Base-by-base conservation (phyloP, 2,329 filamentous ascomycete species). In the Phyllachora maydis region DNA sequence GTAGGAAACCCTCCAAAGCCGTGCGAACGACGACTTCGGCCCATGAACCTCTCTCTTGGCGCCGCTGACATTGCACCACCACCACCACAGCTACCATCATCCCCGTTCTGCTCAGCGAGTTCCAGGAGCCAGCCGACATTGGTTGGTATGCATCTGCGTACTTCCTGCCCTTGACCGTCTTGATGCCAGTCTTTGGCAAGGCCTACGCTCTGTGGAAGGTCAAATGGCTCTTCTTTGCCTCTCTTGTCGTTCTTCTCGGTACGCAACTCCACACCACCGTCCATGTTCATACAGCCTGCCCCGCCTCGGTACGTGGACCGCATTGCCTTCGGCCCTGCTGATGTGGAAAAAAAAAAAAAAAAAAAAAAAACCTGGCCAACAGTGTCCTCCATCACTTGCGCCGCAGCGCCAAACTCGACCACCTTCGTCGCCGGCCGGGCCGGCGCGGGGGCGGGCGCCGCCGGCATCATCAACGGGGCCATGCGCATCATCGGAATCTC, bases 101-200 rank as follows among this genome's bases (percentile, higher is more conserved):
- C 6, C 33, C 33, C 3, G 19, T 25, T 11, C 29, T 35, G 14
- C 32, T 30, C 13, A 27, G 30, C 14, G 21, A 33, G 3, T 37
- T 43, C 34, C 36, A 45, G 11, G 34, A 42, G 16, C 35, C 48
- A 1, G 34, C 39, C 6, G 49, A 52, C 26, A 41, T 52, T 11
- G 47, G 45, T 19, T 52, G 49, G 48, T 51, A 51, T 21, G 46
- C 44, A 3, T 41, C 39, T 25, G 40, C 39, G 13, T 41, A 45
- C 28, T 29, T 41, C 30, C 35, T 47, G 30, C 41, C 42, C 23
- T 27, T 35, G 7, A 24, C 28, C 5, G 21, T 25, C n/a, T 24
- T 28, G 19, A 18, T 26, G 13, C 23, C 17, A 8, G 28, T 25
- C 18, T 33, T 33, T 11, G 33, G 33, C 6, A 29, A 32, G 15